Evolutionary conservation across 164 flowering plant genomes (phyloP).

Genomic region (Magnolia kwangsiensis): DNA sequence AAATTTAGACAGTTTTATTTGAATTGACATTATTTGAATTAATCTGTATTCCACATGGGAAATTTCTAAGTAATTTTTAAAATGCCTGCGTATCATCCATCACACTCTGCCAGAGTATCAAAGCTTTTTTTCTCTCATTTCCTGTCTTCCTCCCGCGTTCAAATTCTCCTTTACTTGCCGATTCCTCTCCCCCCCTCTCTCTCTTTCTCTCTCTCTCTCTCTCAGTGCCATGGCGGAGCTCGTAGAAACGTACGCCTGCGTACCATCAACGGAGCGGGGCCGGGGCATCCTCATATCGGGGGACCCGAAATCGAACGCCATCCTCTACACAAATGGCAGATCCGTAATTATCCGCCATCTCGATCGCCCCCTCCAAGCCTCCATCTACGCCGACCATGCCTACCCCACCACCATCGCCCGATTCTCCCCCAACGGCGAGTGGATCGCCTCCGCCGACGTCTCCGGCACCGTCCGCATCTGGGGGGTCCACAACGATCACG

Average conservation of each 20-base stretch:
- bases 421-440: constrained; percentile 94
- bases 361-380: constrained; percentile 62
- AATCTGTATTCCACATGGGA: no score
- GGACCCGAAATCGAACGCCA: constrained; percentile 62
- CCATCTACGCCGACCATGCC: constrained; percentile 80
- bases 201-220: no score
- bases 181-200: no score
- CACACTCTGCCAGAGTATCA: no score
- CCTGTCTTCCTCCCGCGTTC: no score
- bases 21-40: no score
- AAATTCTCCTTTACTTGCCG: no score
- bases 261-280: constrained; percentile 90
- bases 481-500: constrained; percentile 71
- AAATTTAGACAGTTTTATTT: no score
- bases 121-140: no score
- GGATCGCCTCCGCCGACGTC: constrained; percentile 97
- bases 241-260: constrained; percentile 78
- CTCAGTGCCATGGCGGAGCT: constrained; percentile 35
- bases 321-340: constrained; percentile 84
- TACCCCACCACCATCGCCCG: constrained; percentile 90
- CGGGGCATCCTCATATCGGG: constrained; percentile 90
- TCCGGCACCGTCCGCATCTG: constrained; percentile 91
- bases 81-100: no score
- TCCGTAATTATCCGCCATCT: constrained; percentile 79
- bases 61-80: no score